These are phyloP conservation scores for Musa acuminata DNA, from an alignment of 176 grass and related monocot genomes.

Conservation along the genomic window DNA sequence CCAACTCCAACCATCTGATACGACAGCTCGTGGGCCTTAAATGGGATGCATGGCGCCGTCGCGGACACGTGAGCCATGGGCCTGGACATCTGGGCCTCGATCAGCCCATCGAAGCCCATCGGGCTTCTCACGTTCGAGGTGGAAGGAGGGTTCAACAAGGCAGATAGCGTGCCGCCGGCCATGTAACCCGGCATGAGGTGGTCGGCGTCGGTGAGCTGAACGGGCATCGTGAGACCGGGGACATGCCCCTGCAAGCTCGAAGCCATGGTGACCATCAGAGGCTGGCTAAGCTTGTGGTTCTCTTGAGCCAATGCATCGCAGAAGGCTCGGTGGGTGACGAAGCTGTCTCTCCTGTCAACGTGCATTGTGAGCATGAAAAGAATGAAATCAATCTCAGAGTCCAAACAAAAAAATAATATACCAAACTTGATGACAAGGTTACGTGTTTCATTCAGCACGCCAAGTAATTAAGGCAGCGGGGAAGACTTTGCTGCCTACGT, in stretches of 20 bases:
- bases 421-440: no score
- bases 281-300: conserved; percentile 47
- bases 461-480: no score
- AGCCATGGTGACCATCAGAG: conserved; percentile 52
- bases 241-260: conserved; percentile 39
- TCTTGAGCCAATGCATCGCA: conserved; percentile 57
- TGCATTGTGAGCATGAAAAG: no score
- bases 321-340: conserved; percentile 64
- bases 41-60: conserved; percentile 13
- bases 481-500: no score
- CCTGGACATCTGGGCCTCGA: not conserved
- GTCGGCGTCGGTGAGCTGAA: not conserved
- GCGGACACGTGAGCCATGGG: conserved; percentile 38
- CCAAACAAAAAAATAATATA: no score
- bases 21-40: no score
- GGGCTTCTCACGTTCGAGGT: not conserved
- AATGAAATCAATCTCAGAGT: no score
- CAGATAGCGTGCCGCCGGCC: conserved; percentile 40
- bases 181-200: conserved; percentile 19
- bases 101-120: conserved; percentile 4
- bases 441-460: no score
- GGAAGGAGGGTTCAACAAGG: conserved; percentile 9
- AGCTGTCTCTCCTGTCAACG: conserved; percentile 47
- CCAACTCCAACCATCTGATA: no score
- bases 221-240: conserved; percentile 4